A percentile compares a stretch with the other conserved stretches of the same genome.
These are phyloP conservation scores for Pueraria montana DNA, from an alignment of 306 rosid genomes.

Conservation along the genomic window DNA sequence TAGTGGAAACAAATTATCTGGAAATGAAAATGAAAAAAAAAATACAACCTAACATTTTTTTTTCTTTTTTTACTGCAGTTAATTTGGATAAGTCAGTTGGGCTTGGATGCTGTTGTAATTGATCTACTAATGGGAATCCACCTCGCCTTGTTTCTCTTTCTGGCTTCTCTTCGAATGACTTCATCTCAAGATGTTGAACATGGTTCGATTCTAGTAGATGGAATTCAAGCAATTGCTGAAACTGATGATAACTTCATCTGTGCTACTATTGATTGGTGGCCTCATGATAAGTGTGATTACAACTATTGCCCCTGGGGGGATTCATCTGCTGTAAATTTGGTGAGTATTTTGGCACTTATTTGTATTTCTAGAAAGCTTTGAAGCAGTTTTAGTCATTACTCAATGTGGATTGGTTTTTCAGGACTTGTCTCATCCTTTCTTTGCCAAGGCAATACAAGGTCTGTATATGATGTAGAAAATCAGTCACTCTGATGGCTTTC, in stretches of 20 bases:
- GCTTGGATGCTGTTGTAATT: constrained; percentile 41
- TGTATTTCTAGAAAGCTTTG: constrained; percentile 35
- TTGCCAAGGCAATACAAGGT: constrained; percentile 90
- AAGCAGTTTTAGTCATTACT: constrained; percentile 39
- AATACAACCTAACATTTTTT: background rate
- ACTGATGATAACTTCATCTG: constrained; percentile 82
- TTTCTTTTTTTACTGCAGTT: constrained; percentile 48
- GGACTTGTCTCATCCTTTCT: constrained; percentile 87
- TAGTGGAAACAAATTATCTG: background rate
- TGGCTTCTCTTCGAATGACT: constrained; percentile 59
- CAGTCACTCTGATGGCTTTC: constrained; percentile 7
- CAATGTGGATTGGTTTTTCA: constrained; percentile 61
- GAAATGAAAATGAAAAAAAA: background rate
- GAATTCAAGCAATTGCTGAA: constrained; percentile 62
- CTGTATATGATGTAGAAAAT: constrained; percentile 36
- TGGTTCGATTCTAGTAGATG: constrained; percentile 66
- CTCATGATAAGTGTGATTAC: constrained; percentile 88
- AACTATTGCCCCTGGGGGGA: constrained; percentile 89
- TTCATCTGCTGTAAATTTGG: constrained; percentile 78
- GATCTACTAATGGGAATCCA: constrained; percentile 67
- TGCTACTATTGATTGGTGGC: constrained; percentile 99
- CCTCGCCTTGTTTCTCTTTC: constrained; percentile 61
- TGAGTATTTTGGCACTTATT: constrained; percentile 47
- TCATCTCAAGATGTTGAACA: constrained; percentile 59
- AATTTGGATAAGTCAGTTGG: constrained; percentile 47